Conservation (phyloP, 441 rosid genomes). For the Adansonia rubrostipa region DNA sequence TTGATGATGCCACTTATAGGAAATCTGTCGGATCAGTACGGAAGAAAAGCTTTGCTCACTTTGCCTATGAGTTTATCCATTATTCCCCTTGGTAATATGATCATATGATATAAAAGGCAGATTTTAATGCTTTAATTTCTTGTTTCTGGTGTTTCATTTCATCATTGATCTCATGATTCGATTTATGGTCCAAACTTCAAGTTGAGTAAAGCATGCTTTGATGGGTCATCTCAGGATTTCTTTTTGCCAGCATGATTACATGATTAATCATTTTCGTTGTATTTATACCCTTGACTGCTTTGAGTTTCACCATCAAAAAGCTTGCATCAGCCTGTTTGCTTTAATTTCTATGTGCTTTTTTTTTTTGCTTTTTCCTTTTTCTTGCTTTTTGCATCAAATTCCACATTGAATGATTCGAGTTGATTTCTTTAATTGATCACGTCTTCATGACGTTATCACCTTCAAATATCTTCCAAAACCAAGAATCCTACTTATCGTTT, state of each 20-base stretch:
- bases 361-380: no score
- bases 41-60: slow-evolving; percentile 67
- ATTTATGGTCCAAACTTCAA: not conserved
- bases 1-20: slow-evolving; percentile 72
- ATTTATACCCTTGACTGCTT: not conserved
- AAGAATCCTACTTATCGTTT: no score
- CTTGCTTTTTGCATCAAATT: not conserved
- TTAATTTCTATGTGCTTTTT: not conserved
- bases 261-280: not conserved
- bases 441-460: no score
- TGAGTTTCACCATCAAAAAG: no score
- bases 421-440: no score
- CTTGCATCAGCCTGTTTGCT: not conserved
- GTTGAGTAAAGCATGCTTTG: not conserved
- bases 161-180: not conserved
- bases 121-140: no score
- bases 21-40: slow-evolving; percentile 63
- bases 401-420: not conserved
- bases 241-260: no score
- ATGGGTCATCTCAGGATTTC: no score
- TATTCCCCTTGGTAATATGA: slow-evolving; percentile 49
- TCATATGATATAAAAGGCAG: not conserved
- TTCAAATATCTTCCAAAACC: no score
- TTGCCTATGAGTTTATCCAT: slow-evolving; percentile 57
- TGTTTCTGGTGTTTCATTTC: no score